These are phyloP conservation scores for Micractinium sp. DNA, from an alignment of 139 green algal species.

Conservation along the genomic window DNA sequence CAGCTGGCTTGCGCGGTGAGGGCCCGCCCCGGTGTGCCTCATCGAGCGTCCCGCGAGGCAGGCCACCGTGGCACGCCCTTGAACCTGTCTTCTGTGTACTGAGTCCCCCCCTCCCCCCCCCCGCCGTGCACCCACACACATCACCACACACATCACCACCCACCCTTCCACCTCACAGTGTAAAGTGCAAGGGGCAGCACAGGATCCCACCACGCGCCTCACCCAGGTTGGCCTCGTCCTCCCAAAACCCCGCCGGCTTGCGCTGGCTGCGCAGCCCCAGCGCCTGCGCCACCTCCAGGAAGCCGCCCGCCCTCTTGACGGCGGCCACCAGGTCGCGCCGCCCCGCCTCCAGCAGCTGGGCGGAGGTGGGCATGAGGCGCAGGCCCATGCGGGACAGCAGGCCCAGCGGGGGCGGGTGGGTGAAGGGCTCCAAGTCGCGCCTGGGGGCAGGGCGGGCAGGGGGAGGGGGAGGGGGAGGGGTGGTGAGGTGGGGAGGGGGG, in stretches of 20 bases:
- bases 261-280: conserved; percentile 44
- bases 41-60: too few species aligned
- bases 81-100: too few species aligned
- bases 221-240: conserved; percentile 41
- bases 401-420: not conserved
- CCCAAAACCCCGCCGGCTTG: conserved; percentile 46
- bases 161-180: too few species aligned
- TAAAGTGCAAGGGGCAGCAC: too few species aligned
- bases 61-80: too few species aligned
- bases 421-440: conserved; percentile 25
- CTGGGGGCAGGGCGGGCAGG: conserved; percentile 1
- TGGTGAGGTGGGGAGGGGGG: too few species aligned
- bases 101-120: too few species aligned
- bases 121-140: too few species aligned
- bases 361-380: conserved; percentile 40
- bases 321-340: conserved; percentile 27
- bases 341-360: conserved; percentile 34
- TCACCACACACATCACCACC: too few species aligned
- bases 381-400: conserved; percentile 24
- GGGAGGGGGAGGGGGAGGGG: not conserved
- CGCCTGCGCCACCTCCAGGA: conserved; percentile 40
- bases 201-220: too few species aligned
- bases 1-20: too few species aligned
- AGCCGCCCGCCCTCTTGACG: conserved; percentile 37
- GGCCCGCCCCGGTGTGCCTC: too few species aligned